Base-by-base conservation (phyloP, 768 basidiomycete genomes). In the Agaricus blazei region DNA sequence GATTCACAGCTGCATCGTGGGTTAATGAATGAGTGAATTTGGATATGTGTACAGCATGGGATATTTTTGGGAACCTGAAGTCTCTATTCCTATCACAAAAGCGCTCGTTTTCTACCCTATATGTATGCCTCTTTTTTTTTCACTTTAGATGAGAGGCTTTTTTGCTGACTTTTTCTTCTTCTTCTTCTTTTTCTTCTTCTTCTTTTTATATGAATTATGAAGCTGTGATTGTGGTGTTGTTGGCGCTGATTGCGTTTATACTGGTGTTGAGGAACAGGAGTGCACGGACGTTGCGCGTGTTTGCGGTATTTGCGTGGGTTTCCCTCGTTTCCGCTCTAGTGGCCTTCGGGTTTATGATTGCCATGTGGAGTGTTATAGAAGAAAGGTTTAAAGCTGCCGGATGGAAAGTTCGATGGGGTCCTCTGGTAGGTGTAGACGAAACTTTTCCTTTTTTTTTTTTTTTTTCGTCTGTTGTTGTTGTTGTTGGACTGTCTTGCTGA, bases 261-360 rank as follows among this genome's bases (percentile, higher is more conserved):
- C 72, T 68, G 3, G 59, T 67, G 26, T 40, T 66, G 7, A 60
- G 52, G 23, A 58, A 57, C 29, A 58, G 67, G 27, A 65, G 62
- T 26, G 49, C 57, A 34, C 65, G 60, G 59, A 63, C 65, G 8
- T 65, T 68, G 37, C 64, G 60, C 24, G 56, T 70, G 6, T 70
- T 72, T 43, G 55, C 58, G 28, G 26, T 67, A 34, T 64, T 68
- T 3, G 62, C 63, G n/a, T 61, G 64, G 61, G 56, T 58, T 3
- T 66, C 73, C 0, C 68, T 71, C 52, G 45, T 64, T 2, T 47
- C 62, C 1, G 72, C 72, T 1, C 54, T 63, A 24, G 43, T 71
- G 7, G 70, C 70, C 11, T 72, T 74, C 52, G 51, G 71, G n/a
- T 73, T 73, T 51, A 70, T 67, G 67, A 67, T 72, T n/a, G 67